These are phyloP conservation scores for Trypanosoma caninum DNA, from an alignment of 208 protist genomes.

Conservation along the genomic window DNA sequence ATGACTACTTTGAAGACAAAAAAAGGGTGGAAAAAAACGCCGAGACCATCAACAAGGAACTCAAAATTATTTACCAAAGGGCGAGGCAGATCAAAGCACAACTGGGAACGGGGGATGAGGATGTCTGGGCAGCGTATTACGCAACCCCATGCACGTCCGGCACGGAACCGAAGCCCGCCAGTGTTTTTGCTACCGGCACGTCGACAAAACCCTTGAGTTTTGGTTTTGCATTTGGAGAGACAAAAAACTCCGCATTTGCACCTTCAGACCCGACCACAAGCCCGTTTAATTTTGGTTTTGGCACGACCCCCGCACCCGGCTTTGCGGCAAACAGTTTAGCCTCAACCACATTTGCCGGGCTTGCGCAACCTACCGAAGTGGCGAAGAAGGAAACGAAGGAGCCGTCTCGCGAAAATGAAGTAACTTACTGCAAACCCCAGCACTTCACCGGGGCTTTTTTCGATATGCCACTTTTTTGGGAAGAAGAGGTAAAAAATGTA, in stretches of 20 bases:
- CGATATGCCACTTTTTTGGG: conserved; percentile 81
- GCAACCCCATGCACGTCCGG: not conserved
- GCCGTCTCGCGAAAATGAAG: conserved; percentile 5
- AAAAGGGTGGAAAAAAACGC: conserved; percentile 31
- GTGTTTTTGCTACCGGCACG: no score
- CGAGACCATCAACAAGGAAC: conserved; percentile 60
- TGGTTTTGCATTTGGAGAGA: conserved; percentile 15
- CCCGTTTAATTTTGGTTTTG: conserved; percentile 22
- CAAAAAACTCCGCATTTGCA: conserved; percentile 2
- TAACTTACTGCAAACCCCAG: conserved; percentile 53
- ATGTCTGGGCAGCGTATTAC: conserved; percentile 57
- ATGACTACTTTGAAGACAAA: conserved; percentile 52
- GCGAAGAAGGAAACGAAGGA: conserved; percentile 23
- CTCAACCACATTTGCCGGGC: conserved; percentile 3
- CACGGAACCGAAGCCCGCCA: not conserved
- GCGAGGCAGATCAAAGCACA: conserved; percentile 52
- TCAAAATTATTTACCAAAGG: conserved; percentile 53
- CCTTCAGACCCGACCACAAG: not conserved
- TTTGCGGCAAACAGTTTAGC: not conserved
- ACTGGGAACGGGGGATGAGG: conserved; percentile 34
- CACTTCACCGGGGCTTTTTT: conserved; percentile 83
- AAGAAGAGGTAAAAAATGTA: conserved; percentile 62
- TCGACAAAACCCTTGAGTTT: conserved; percentile 3
- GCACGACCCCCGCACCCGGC: conserved; percentile 2
- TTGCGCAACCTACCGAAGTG: conserved; percentile 6